phyloP scores from a whole-genome alignment of 345 rosid genomes.

The Cardiospermum halicacabum region DNA sequence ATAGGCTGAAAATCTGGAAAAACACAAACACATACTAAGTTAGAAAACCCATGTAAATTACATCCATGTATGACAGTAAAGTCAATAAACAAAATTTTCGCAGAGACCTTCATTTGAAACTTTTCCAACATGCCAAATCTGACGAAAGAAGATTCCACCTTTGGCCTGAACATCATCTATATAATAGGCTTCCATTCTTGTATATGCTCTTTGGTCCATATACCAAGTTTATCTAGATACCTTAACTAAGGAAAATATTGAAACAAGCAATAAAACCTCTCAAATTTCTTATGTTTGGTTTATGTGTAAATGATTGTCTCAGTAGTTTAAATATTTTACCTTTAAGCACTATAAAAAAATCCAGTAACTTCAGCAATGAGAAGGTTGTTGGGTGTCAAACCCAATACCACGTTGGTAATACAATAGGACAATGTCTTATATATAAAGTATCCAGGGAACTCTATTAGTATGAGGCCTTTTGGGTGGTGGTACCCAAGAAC shows the following conservation, averaged over 20 bases:
- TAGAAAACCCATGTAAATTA: background rate
- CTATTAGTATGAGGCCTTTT: no score
- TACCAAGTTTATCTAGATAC: conserved; percentile 48
- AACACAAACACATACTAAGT: background rate
- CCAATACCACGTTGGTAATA: no score
- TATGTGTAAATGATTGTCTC: background rate
- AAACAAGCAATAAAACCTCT: no score
- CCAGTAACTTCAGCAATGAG: conserved; percentile 58
- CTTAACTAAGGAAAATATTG: conserved; percentile 17
- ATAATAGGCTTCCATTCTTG: conserved; percentile 88
- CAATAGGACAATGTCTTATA: no score
- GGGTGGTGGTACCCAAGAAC: no score
- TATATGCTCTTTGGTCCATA: conserved; percentile 76
- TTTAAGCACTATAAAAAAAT: conserved; percentile 42
- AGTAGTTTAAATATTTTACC: conserved; percentile 35
- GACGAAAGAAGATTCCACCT: conserved; percentile 28
- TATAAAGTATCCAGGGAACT: no score
- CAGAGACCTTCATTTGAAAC: conserved; percentile 45
- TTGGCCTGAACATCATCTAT: conserved; percentile 78
- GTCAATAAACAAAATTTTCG: background rate
- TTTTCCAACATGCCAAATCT: conserved; percentile 66
- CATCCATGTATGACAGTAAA: no score
- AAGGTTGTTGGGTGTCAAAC: no score
- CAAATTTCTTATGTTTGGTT: background rate
- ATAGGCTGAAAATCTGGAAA: no score